Percentiles rank a stretch among this genome's conserved stretches.
These are phyloP conservation scores for Euryodendron excelsum DNA, from an alignment of 148 eudicot genomes.

Conservation along the genomic window DNA sequence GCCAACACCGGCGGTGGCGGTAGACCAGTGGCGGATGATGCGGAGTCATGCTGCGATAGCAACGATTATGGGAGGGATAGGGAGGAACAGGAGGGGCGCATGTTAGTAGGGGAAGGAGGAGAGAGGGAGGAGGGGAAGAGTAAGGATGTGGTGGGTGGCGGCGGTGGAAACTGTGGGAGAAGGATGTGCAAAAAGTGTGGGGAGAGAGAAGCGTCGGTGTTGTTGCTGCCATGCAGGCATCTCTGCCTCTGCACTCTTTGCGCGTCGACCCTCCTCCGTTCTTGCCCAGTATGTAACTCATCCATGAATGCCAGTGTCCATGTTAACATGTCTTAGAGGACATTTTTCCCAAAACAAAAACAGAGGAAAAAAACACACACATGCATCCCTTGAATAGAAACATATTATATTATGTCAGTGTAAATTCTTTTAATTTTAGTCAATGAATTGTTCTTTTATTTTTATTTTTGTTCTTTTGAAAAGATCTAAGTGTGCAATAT, in stretches of 20 bases:
- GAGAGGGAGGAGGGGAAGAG: not conserved
- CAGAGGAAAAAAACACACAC: not conserved
- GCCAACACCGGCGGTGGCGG: not conserved
- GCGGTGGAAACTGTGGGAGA: not conserved
- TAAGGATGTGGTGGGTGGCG: not conserved
- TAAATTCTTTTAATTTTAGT: not conserved
- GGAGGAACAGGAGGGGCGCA: conserved; percentile 9
- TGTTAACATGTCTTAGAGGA: conserved; percentile 26
- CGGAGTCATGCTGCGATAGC: conserved; percentile 36
- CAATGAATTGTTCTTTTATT: not conserved
- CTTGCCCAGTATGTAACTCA: conserved; percentile 39
- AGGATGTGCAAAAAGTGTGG: conserved; percentile 37
- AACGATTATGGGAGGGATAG: not conserved
- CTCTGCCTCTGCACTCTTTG: conserved; percentile 36
- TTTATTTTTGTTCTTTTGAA: too few species aligned
- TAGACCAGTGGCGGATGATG: conserved; percentile 24
- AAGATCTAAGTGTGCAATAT: not conserved
- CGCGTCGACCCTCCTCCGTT: conserved; percentile 19
- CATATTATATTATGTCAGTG: not conserved
- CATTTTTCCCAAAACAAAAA: not conserved
- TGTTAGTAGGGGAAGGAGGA: not conserved
- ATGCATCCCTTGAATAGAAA: too few species aligned
- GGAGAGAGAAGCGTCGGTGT: conserved; percentile 35
- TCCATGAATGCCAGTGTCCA: conserved; percentile 29
- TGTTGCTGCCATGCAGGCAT: conserved; percentile 49